A percentile compares a stretch with the other conserved stretches of the same genome.
phyloP scores from a whole-genome alignment of 345 rosid genomes.

The Conringia planisiliqua region DNA sequence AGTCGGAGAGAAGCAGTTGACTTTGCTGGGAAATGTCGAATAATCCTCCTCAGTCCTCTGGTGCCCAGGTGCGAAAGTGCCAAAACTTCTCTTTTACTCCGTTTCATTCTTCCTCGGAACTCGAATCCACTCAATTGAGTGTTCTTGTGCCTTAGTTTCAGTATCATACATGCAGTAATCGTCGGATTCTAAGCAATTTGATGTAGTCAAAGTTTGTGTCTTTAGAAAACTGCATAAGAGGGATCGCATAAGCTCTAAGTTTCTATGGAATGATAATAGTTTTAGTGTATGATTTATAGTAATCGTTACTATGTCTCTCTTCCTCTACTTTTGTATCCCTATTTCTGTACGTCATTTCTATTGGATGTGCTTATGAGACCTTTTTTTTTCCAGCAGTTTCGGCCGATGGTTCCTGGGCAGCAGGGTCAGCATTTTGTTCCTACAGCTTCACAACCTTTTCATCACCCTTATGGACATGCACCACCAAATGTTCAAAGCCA shows the following conservation, averaged over 20 bases:
- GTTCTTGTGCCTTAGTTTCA: background rate
- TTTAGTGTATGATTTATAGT: background rate
- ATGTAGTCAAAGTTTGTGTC: background rate
- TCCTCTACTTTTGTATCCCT: conserved; percentile 21
- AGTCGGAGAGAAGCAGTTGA: conserved; percentile 14
- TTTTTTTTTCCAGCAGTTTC: conserved; percentile 50
- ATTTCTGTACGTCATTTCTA: background rate
- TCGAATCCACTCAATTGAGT: background rate
- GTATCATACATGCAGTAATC: background rate
- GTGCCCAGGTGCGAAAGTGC: conserved; percentile 48
- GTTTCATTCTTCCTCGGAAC: conserved; percentile 4
- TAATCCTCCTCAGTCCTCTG: conserved; percentile 62
- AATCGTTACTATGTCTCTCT: background rate
- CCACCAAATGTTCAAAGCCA: conserved; percentile 57
- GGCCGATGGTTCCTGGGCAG: conserved; percentile 58
- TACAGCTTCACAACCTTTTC: conserved; percentile 62
- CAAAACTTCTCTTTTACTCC: background rate
- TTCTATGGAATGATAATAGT: background rate
- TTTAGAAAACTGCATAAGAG: background rate
- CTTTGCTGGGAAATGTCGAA: conserved; percentile 51
- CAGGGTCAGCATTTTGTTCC: conserved; percentile 67
- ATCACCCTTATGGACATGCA: conserved; percentile 68
- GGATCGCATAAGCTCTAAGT: background rate
- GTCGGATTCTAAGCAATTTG: background rate
- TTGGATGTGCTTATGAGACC: conserved; percentile 8